Evolutionary conservation across 208 protist species (phyloP), one percentile per base, ranked within the genome.

Genomic region (Leishmania gerbilli): DNA sequence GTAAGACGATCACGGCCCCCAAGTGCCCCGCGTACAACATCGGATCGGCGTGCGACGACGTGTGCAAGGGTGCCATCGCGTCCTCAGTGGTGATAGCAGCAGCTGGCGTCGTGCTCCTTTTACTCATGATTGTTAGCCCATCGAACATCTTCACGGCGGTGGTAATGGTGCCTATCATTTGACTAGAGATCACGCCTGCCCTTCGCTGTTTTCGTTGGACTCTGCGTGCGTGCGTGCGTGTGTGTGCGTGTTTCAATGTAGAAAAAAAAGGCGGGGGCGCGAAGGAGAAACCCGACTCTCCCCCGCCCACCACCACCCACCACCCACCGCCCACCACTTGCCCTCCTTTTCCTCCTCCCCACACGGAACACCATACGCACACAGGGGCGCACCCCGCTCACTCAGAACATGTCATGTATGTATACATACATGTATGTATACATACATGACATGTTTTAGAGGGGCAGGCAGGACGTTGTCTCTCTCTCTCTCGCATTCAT

Each of bases 31-130:
- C 45, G 19, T 15, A 37, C 34, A 24, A 13, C 11, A 42, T 27
- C n/a, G 67, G 69, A 42, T 72, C 68, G 6, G 58, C 53, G 58
- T 94, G 90, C 62, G 87, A 96, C 69, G 91, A 83, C 42, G 71
- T 96, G n/a, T 94, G 93, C 81, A 89, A 88, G 71, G 91, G 90
- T 74, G 91, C 87, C 47, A 91, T 95, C 69, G 91, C 82, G 13
- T 89, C 93, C 2, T 87, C 89, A 4, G 83, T 84, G 8, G 83
- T 93, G 55, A 81, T 96, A 72, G 93, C 79, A 13, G 67, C 47
- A 0, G 76, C 85, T 5, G 85, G 71, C 1, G 47, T 85, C 27
- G 55, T 78, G 34, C 77, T 90, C 34, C 64, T 90, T 11, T 42
- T 84, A 19, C 60, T 92, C 31, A 84, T 86, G 82, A 80, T 91